Evolutionary conservation across 176 grass and related monocot species (phyloP).

Genomic region (Musa troglodytarum): DNA sequence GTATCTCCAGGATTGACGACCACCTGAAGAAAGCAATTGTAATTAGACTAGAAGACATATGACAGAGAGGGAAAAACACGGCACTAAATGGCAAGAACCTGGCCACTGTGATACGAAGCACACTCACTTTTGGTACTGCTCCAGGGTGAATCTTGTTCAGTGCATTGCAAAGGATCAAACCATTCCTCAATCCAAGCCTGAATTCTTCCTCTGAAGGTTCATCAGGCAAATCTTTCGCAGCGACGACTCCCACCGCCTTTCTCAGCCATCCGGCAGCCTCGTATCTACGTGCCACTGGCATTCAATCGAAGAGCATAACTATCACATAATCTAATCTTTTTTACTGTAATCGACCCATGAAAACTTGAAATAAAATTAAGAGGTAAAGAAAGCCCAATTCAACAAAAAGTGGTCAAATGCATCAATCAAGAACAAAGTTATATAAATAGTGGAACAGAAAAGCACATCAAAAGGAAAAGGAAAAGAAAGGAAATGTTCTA

Average conservation of each 20-base stretch:
- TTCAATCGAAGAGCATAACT: constrained; percentile 1
- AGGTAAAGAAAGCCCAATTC: neutral
- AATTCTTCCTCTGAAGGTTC: constrained; percentile 96
- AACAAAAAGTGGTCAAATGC: neutral
- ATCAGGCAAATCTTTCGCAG: constrained; percentile 72
- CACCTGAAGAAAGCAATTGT: constrained; percentile 35
- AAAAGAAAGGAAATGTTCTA: neutral
- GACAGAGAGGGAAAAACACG: neutral
- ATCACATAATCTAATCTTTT: neutral
- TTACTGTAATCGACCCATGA: neutral
- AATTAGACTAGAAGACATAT: neutral
- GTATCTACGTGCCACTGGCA: constrained; percentile 70
- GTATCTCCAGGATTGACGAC: constrained; percentile 90
- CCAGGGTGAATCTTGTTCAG: constrained; percentile 91
- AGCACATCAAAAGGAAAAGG: neutral
- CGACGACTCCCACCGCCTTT: constrained; percentile 60
- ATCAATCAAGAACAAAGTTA: neutral
- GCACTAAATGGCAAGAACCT: constrained; percentile 24
- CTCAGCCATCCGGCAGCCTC: constrained; percentile 94
- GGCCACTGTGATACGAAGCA: neutral
- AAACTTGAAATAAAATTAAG: too few species aligned
- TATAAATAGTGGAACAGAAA: neutral
- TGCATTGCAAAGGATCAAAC: constrained; percentile 93
- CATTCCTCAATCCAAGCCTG: constrained; percentile 77
- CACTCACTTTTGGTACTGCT: constrained; percentile 68